Base-by-base conservation (phyloP, 495 filamentous ascomycete genomes). In the Pyrenula massariospora region DNA sequence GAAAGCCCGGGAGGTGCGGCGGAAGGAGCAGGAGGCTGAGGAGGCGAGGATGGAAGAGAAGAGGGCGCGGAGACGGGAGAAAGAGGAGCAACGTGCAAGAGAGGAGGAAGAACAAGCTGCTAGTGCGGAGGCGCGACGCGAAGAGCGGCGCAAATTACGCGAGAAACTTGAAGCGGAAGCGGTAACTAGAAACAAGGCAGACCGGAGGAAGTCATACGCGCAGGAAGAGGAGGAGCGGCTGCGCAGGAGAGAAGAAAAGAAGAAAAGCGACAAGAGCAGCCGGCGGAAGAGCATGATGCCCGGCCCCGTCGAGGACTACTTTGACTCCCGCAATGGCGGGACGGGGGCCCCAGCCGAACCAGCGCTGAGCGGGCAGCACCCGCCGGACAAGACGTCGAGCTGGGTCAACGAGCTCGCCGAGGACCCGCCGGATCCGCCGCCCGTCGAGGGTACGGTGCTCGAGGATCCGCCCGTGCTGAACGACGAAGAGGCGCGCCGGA, bases 391-490 rank as follows among this genome's bases (percentile, higher is more conserved):
- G 63, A 84, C 78, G 50, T 74, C 78, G 1, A 80, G 77, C 2
- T 84, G 81, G 81, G 76, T 84, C 2, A 68, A 83, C 57, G 77
- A 74, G 0, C 74, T 82, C 63, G 70, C 73, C 36, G 68, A 69
- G 11, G 77, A 81, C 12, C 81, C 80, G 1, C 78, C 81, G 2
- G 78, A 78, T 55, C 80, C 80, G n/a, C 81, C 80, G 5, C 78
- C 73, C 20, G 62, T 81, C 20, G 72, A 79, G 22, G 71, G 70
- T 2, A 82, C 79, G 5, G 73, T 84, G 12, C 58, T 83, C 23
- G 81, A 84, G 52, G 66, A 70, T 49, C 74, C 76, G 5, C 73
- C 72, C 1, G 67, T 68, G n/a, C 63, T 66, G 1, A n/a, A n/a
- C n/a, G 70, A 61, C 2, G 69, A 73, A 57, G 70, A 75, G 57